Base-by-base conservation (phyloP, 2,329 filamentous ascomycete genomes). In the Aspergillus tanneri region DNA sequence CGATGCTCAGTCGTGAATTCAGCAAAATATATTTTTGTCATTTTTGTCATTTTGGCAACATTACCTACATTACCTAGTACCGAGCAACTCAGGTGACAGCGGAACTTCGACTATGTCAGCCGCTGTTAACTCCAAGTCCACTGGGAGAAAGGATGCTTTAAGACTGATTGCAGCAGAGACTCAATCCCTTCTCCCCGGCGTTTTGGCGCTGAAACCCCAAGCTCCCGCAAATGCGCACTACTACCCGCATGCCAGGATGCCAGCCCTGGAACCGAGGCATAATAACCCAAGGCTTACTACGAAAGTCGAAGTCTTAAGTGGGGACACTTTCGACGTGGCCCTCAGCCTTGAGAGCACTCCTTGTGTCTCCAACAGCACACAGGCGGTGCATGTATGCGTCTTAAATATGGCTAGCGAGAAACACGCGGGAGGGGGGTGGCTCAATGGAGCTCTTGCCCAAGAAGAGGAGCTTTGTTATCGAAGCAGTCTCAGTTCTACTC, bases 391-490 rank as follows among this genome's bases (percentile, higher is more conserved):
- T 6, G 76, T 85, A n/a, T 79, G 77, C 24, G 75, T 87, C 19
- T 71, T 88, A 49, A 88, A 87, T 59, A 81, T 87, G 70, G 84
- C 84, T 12, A 86, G 81, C 42, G 74, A 79, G 38, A 57, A 65
- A 3, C 65, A 60, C 11, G 75, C 80, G 0, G 85, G 84, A n/a
- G 85, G 85, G 16, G 83, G 83, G 14, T 88, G 83, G 77, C 62
- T 77, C 4, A 75, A 74, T 28, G 85, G 85, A 27, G 74, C 82
- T 46, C 66, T 79, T 23, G 84, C 85, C 0, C 85, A 88, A 64
- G 85, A 88, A 68, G 85, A 88, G 70, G 77, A 80, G 2, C 73
- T 88, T 5, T 88, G 83, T 68, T 84, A 83, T 61, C 79, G 84
- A 35, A 81, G 77, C 47, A 76, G 65, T 30, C 66, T 76, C 8